Conservation (phyloP, 495 filamentous ascomycete species). For the Xylaria castorea region DNA sequence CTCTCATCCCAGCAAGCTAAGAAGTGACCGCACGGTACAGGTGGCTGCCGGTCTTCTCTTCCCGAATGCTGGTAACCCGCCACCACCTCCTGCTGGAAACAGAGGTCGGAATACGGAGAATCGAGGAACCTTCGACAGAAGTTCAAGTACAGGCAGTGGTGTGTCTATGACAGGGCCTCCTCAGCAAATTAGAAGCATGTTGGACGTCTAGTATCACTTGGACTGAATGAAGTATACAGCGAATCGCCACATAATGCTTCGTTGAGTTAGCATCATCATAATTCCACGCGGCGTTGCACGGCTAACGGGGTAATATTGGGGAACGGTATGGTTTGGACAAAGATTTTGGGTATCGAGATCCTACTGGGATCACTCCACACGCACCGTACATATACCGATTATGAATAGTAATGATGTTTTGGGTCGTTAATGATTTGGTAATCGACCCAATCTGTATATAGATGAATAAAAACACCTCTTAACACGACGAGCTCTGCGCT, state of each 20-base stretch:
- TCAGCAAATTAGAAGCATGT: conserved; percentile 62
- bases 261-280: conserved; percentile 14
- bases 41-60: conserved; percentile 46
- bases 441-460: neutral
- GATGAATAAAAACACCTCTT: conserved; percentile 5
- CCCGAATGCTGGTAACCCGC: conserved; percentile 39
- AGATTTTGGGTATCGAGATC: neutral
- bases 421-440: neutral
- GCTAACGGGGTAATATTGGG: neutral
- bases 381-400: neutral
- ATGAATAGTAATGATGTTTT: conserved; percentile 12
- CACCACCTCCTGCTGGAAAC: conserved; percentile 40
- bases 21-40: conserved; percentile 46
- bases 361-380: neutral
- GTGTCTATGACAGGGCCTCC: conserved; percentile 48
- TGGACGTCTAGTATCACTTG: conserved; percentile 55
- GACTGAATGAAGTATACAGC: neutral
- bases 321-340: neutral
- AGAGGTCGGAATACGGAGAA: conserved; percentile 36
- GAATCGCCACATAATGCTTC: neutral
- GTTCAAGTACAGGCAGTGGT: conserved; percentile 40
- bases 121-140: conserved; percentile 37
- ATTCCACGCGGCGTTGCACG: conserved; percentile 19
- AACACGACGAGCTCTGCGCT: neutral
- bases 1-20: conserved; percentile 44